Evolutionary conservation across 768 basidiomycete genomes (phyloP).

Genomic region (Mycena latifolia): DNA sequence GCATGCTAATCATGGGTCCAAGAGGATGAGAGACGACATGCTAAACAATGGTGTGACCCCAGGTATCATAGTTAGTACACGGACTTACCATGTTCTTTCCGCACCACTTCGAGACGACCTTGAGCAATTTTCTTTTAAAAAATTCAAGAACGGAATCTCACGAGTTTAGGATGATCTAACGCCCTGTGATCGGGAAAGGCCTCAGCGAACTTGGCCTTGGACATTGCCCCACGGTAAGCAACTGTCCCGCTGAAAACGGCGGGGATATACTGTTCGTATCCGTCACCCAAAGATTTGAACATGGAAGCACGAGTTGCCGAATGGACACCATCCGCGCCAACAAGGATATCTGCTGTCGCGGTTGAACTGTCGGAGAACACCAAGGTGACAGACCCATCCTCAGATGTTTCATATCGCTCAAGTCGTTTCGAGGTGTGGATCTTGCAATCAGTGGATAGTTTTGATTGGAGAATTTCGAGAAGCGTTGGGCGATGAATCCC

Average conservation of each 20-base stretch:
- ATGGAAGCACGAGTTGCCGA: conserved; percentile 40
- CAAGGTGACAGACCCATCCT: no score
- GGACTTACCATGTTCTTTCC: conserved; percentile 31
- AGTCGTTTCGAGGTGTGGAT: conserved; percentile 43
- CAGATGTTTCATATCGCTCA: conserved; percentile 24
- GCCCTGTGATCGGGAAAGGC: conserved; percentile 35
- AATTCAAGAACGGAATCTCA: no score
- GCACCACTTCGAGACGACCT: conserved; percentile 30
- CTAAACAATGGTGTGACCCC: conserved; percentile 19
- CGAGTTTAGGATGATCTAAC: conserved; percentile 26
- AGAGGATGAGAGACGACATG: conserved; percentile 43
- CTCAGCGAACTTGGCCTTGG: conserved; percentile 23
- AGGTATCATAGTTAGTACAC: no score
- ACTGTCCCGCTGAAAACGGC: conserved; percentile 37
- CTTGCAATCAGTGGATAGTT: conserved; percentile 37
- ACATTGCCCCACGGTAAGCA: conserved; percentile 32
- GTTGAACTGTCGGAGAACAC: conserved; percentile 43
- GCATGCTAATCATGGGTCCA: conserved; percentile 37
- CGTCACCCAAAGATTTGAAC: conserved; percentile 27
- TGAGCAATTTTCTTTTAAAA: no score
- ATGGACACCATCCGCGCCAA: conserved; percentile 58
- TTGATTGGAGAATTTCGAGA: conserved; percentile 40
- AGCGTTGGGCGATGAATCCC: conserved; percentile 40
- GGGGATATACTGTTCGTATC: conserved; percentile 27
- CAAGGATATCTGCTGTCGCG: conserved; percentile 48